A percentile compares a stretch with the other conserved stretches of the same genome.
phyloP scores from a whole-genome alignment of 306 rosid species.

The Cajanus cajan region DNA sequence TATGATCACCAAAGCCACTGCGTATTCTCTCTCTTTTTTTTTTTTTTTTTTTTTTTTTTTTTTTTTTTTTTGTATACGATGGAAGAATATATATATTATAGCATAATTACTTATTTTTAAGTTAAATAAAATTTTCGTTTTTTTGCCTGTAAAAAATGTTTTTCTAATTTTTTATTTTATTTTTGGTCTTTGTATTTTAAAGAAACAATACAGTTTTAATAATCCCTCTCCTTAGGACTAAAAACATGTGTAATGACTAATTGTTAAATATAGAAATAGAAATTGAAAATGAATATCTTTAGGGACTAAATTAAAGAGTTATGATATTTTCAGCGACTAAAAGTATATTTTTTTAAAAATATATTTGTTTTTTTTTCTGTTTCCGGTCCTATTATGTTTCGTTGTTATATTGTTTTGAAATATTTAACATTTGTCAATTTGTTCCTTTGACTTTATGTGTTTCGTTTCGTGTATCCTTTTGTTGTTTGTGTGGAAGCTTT shows the following conservation, averaged over 20 bases:
- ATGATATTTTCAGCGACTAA: neutral
- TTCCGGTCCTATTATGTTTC: neutral
- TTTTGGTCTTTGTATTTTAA: neutral
- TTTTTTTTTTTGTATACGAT: no score
- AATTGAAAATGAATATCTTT: neutral
- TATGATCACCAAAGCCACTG: no score
- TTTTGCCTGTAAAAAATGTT: no score
- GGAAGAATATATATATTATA: neutral
- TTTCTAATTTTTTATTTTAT: neutral
- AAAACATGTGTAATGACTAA: neutral
- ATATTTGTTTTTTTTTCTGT: neutral
- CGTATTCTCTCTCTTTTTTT: no score
- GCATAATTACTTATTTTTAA: neutral
- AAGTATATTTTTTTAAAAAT: neutral
- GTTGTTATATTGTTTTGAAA: neutral
- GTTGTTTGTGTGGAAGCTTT: neutral
- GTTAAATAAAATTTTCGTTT: neutral
- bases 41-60: no score
- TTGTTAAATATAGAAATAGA: neutral
- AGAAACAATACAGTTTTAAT: neutral
- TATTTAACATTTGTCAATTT: neutral
- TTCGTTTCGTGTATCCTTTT: neutral
- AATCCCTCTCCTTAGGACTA: neutral
- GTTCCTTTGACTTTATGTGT: neutral
- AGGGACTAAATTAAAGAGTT: neutral